Conservation (phyloP, 352 stramenopile genomes). For the Thalassiosira gravida region DNA sequence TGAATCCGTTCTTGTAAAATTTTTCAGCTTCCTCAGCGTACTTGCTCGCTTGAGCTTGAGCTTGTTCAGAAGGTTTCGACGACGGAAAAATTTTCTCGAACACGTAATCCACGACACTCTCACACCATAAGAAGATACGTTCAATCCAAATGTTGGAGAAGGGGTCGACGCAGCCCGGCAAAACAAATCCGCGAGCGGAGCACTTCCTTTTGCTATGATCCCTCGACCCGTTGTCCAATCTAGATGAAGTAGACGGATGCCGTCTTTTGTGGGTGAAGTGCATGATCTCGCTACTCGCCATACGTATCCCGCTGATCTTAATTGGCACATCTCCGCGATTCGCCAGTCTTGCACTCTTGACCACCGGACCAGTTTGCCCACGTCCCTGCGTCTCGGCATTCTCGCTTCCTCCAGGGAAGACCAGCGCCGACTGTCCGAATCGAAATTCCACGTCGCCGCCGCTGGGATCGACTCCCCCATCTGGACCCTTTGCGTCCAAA, state of each 20-base stretch:
- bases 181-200: constrained; percentile 40
- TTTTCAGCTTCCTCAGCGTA: constrained; percentile 4
- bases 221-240: background rate
- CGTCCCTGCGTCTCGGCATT: background rate
- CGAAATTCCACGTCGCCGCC: constrained; percentile 81
- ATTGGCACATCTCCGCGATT: constrained; percentile 71
- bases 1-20: constrained; percentile 62
- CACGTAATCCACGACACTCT: constrained; percentile 15
- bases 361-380: constrained; percentile 29
- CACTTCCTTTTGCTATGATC: constrained; percentile 21
- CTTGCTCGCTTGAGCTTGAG: background rate
- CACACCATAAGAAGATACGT: constrained; percentile 23
- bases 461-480: constrained; percentile 24
- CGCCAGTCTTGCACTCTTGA: constrained; percentile 70
- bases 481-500: constrained; percentile 46
- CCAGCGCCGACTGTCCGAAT: constrained; percentile 65
- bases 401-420: constrained; percentile 70
- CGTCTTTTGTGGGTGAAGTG: constrained; percentile 56
- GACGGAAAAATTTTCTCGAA: constrained; percentile 5
- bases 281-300: constrained; percentile 62
- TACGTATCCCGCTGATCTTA: constrained; percentile 57
- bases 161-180: constrained; percentile 40
- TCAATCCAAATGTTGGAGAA: constrained; percentile 18
- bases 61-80: background rate
- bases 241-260: constrained; percentile 35